A percentile compares a stretch with the other conserved stretches of the same genome.
Evolutionary conservation across 805 yeast species (phyloP).

Genomic region (Candida tammaniensis): DNA sequence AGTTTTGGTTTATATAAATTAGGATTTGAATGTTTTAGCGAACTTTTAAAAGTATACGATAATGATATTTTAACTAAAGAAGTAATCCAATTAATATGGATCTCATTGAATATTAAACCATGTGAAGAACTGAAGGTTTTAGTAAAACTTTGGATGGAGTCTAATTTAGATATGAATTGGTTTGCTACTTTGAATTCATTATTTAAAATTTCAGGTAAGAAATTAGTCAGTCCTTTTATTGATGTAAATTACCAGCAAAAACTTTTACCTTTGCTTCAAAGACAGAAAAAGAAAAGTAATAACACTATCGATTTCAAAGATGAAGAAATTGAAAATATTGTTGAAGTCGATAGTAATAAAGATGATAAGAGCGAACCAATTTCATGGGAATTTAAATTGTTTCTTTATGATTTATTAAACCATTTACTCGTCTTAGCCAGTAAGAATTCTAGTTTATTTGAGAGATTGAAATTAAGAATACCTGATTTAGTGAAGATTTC

Average conservation of each 20-base stretch:
- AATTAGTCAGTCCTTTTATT: constrained; percentile 38
- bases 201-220: constrained; percentile 43
- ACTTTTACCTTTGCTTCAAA: constrained; percentile 39
- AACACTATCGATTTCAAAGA: constrained; percentile 33
- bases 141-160: constrained; percentile 60
- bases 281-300: constrained; percentile 31
- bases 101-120: constrained; percentile 47
- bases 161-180: constrained; percentile 52
- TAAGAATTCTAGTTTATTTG: constrained; percentile 35
- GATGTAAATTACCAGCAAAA: constrained; percentile 39
- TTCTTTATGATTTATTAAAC: constrained; percentile 46
- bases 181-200: constrained; percentile 51
- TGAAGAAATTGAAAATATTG: constrained; percentile 41
- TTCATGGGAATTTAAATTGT: constrained; percentile 53
- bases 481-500: constrained; percentile 74
- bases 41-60: constrained; percentile 51
- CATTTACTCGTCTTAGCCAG: constrained; percentile 40
- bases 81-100: constrained; percentile 59
- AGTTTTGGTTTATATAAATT: constrained; percentile 37
- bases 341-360: constrained; percentile 29
- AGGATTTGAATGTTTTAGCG: constrained; percentile 57
- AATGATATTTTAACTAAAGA: constrained; percentile 38
- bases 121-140: constrained; percentile 44
- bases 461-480: constrained; percentile 42
- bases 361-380: constrained; percentile 54